phyloP scores from a whole-genome alignment of 352 stramenopile genomes.

The Albugo candida region DNA sequence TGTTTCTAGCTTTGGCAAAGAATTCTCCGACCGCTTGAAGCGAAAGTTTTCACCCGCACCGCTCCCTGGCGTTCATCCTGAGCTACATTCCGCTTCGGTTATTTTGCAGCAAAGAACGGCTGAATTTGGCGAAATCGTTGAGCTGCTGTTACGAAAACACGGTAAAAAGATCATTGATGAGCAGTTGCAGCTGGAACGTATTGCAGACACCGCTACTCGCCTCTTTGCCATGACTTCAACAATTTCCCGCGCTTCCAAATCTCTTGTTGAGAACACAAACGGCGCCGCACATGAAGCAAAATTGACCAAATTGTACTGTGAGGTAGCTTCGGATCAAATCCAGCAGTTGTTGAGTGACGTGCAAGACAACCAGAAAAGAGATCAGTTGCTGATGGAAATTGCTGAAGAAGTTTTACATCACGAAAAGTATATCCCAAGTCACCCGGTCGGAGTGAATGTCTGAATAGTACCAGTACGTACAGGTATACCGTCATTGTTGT shows the following conservation, averaged over 20 bases:
- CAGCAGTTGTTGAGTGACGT: constrained; percentile 31
- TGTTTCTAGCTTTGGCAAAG: constrained; percentile 37
- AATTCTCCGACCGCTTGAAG: constrained; percentile 59
- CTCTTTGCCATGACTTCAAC: constrained; percentile 77
- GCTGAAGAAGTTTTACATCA: constrained; percentile 52
- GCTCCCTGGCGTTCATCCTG: constrained; percentile 51
- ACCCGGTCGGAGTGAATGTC: constrained; percentile 54
- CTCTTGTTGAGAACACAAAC: constrained; percentile 24
- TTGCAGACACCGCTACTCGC: constrained; percentile 67
- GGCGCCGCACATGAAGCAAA: constrained; percentile 57
- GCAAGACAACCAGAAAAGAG: constrained; percentile 33
- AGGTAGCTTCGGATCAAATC: constrained; percentile 51
- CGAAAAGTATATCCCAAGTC: constrained; percentile 58
- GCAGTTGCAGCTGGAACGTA: constrained; percentile 71
- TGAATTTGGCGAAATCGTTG: constrained; percentile 58
- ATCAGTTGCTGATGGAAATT: constrained; percentile 53
- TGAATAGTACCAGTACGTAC: constrained; percentile 5
- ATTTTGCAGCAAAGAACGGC: constrained; percentile 44
- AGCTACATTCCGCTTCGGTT: constrained; percentile 27
- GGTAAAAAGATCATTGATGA: constrained; percentile 77
- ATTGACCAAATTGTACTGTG: constrained; percentile 62
- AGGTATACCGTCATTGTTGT: too few relatives aligned
- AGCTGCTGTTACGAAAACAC: constrained; percentile 65
- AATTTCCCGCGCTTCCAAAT: constrained; percentile 58
- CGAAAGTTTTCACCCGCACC: constrained; percentile 55